phyloP scores from a whole-genome alignment of 2,329 filamentous ascomycete species.

The Verticillium isaacii region DNA sequence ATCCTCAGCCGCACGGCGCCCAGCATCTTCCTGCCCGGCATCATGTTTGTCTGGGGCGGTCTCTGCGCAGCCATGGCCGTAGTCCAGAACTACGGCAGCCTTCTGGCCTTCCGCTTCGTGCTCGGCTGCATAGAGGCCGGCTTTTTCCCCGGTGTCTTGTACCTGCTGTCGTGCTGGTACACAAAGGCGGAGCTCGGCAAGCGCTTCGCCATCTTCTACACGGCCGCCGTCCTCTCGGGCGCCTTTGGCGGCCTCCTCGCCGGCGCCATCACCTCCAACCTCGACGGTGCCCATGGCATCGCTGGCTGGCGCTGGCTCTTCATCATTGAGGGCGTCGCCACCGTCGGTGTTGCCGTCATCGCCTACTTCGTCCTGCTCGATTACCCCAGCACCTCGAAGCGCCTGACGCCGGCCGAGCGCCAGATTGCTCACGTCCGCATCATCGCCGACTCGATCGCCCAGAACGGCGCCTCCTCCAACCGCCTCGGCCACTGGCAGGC shows the following conservation, averaged over 20 bases:
- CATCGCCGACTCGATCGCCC: conserved; percentile 37
- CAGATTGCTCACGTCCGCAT: conserved; percentile 47
- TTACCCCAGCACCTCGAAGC: conserved; percentile 59
- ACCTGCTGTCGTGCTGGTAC: conserved; percentile 42
- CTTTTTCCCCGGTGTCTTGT: conserved; percentile 43
- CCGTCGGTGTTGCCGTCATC: conserved; percentile 29
- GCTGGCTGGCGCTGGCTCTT: conserved; percentile 25
- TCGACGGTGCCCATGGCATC: conserved; percentile 21
- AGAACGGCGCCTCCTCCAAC: conserved; percentile 37
- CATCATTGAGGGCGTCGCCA: conserved; percentile 32
- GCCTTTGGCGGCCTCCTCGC: conserved; percentile 47
- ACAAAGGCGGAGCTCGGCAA: conserved; percentile 35
- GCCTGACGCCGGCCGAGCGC: conserved; percentile 57
- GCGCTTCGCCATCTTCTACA: conserved; percentile 42
- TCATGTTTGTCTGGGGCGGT: conserved; percentile 37
- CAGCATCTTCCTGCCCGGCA: conserved; percentile 44
- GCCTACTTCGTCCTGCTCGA: conserved; percentile 42
- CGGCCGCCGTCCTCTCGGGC: conserved; percentile 41
- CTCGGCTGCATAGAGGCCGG: conserved; percentile 42
- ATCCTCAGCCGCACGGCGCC: conserved; percentile 49
- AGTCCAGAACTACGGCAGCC: conserved; percentile 32
- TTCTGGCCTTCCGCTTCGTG: conserved; percentile 43
- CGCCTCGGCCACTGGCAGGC: conserved; percentile 28
- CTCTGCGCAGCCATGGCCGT: conserved; percentile 41
- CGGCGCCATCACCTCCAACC: conserved; percentile 40